phyloP scores from a whole-genome alignment of 805 yeast genomes.

The Blastobotrys americana region DNA sequence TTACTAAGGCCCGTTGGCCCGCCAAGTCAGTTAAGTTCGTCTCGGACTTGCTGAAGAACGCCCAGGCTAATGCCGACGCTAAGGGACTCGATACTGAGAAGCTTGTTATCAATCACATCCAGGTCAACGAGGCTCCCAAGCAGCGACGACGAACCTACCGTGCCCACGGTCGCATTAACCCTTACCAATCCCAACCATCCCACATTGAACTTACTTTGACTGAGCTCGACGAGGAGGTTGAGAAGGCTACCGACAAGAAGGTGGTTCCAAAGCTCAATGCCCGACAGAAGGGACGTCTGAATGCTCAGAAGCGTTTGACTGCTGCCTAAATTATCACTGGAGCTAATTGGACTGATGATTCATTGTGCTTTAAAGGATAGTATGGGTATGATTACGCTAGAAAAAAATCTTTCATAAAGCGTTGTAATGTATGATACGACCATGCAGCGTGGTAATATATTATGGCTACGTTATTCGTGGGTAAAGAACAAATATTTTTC shows the following conservation, averaged over 20 bases:
- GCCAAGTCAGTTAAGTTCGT: slow-evolving; percentile 95
- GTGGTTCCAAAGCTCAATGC: slow-evolving; percentile 63
- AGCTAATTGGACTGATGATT: too few relatives aligned
- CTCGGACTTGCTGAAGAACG: slow-evolving; percentile 91
- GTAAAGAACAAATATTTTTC: too few relatives aligned
- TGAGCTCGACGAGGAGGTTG: slow-evolving; percentile 90
- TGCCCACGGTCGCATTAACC: slow-evolving; percentile 99
- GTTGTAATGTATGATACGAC: neutral
- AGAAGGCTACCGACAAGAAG: slow-evolving; percentile 72
- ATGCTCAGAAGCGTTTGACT: slow-evolving; percentile 79
- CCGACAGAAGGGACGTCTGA: slow-evolving; percentile 89
- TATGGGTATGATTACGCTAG: too few relatives aligned
- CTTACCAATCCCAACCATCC: slow-evolving; percentile 97
- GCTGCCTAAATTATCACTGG: slow-evolving; percentile 35
- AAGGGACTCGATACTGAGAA: slow-evolving; percentile 96
- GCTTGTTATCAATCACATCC: slow-evolving; percentile 95
- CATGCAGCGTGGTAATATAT: neutral
- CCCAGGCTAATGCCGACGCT: slow-evolving; percentile 98
- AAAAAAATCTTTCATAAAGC: neutral
- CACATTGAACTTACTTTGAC: slow-evolving; percentile 97
- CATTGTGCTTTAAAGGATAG: too few relatives aligned
- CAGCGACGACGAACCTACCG: slow-evolving; percentile 99
- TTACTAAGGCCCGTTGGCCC: slow-evolving; percentile 99
- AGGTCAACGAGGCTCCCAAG: slow-evolving; percentile 99
- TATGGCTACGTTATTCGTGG: neutral